Evolutionary conservation across 768 basidiomycete species (phyloP).

Genomic region (Saitozyma sp.): DNA sequence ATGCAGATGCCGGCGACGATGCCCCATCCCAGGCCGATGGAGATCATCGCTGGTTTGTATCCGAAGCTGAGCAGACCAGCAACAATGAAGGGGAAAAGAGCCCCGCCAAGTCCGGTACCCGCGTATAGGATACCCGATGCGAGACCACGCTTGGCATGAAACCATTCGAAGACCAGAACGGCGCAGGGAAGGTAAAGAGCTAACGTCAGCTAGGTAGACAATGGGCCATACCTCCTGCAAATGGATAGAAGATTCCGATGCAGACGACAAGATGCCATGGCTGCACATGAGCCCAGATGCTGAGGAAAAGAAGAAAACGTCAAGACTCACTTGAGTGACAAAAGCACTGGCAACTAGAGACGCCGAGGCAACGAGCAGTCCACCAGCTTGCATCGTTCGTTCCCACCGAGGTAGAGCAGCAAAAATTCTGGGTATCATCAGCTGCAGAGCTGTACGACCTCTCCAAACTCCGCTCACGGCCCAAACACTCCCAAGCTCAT

Average conservation of each 20-base stretch:
- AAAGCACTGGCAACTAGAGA: constrained; percentile 33
- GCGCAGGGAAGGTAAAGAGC: constrained; percentile 31
- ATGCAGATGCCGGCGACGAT: constrained; percentile 22
- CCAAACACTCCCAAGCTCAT: constrained; percentile 32
- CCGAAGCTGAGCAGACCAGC: constrained; percentile 34
- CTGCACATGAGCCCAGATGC: constrained; percentile 14
- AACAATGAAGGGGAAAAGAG: constrained; percentile 40
- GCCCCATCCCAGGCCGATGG: constrained; percentile 36
- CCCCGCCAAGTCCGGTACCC: constrained; percentile 36
- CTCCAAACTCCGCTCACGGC: constrained; percentile 42
- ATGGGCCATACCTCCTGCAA: too few relatives aligned
- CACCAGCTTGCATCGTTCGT: constrained; percentile 20
- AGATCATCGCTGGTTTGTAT: constrained; percentile 44
- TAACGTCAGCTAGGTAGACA: background rate
- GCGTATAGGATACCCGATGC: constrained; percentile 39
- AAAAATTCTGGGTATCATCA: background rate
- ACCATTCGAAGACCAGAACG: constrained; percentile 44
- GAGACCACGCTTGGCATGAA: constrained; percentile 32
- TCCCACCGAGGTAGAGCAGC: constrained; percentile 5
- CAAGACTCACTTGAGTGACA: constrained; percentile 36
- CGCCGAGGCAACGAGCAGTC: constrained; percentile 21
- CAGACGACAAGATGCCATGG: constrained; percentile 42
- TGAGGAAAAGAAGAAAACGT: background rate
- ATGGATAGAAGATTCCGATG: constrained; percentile 32
- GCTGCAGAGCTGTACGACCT: too few relatives aligned